Base-by-base conservation (phyloP, 1,139 yeast species). In the Yamadazyma kanchanaburiensis region DNA sequence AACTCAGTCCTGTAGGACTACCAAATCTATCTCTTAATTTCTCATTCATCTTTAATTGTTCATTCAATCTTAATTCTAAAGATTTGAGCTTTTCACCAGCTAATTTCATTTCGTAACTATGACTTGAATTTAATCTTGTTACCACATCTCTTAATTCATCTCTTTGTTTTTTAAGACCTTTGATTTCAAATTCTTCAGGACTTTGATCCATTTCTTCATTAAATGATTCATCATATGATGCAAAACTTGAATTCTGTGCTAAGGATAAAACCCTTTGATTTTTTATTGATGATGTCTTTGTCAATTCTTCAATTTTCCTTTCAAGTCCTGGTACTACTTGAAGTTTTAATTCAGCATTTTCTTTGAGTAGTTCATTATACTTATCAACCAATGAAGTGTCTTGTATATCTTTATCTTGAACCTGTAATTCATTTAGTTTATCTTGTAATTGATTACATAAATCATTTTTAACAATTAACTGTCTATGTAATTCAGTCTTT, bases 101-200 rank as follows among this genome's bases (percentile, higher is more conserved):
- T 32, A 51, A 35, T 35, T 58, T 64, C 35, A 59, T 37, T 38
- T 68, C 74, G 21, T 55, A 56, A 22, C 48, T 51, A 31, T 65
- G 69, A 24, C 56, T 56, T 4, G 56, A 39, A 10, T 65, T 60
- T 33, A 69, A 48, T 37, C 61, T 58, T 24, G 60, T 51, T 17
- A 68, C 58, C 18, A 76, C 79, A 30, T 76, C 81, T 17, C 84
- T 59, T 28, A 79, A 60, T 31, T 74, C 81, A 35, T 77, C 80
- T 25, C 81, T 52, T 51, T 79, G 86, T 12, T 53, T 52, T 37
- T 66, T 72, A 36, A 76, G 53, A 18, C 61, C 51, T 18, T 45
- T 37, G 13, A 68, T 54, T 32, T 64, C 68, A n/a, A 58, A 39
- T 27, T 47, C 48, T 22, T 53, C 57, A 24, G 51, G 53, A 6